Base-by-base conservation (phyloP, 768 basidiomycete genomes). In the Auricularia cornea region DNA sequence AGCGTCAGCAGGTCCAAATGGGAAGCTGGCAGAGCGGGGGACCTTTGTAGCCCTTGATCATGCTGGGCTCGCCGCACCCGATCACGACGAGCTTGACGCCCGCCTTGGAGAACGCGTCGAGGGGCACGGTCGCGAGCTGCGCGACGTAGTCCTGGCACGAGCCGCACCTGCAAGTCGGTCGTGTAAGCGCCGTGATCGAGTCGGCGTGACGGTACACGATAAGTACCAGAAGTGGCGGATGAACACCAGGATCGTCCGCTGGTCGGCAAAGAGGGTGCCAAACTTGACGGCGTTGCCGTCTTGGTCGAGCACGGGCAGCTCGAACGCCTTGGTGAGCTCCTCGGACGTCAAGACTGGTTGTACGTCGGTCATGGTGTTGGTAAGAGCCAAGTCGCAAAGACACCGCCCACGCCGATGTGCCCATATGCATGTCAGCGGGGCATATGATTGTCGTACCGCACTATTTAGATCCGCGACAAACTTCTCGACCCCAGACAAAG, bases 171-270 rank as follows among this genome's bases (percentile, higher is more conserved):
- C 12, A 31, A 18, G 38, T 48, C 12, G 20, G 20, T 23, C 20
- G 16, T 48, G 44, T 12, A 20, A 5, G 20, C 20, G 6, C 16
- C 23, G 6, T 20, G 20, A 48, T 18, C 20, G 44, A 12, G 10
- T 23, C 20, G 11, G 10, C 35, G 10, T 14, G 28, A 52, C 54
- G n/a, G n/a, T n/a, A n/a, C n/a, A n/a, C n/a, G n/a, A n/a, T n/a
- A n/a, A n/a, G 54, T 29, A 48, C 61, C 20, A 40, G 40, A 57
- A 64, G 38, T 64, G 59, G 20, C 86, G 82, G 62, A 88, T 84
- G 70, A 88, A 87, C 1, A 88, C 83, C 3, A 87, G 79, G 16
- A 88, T 73, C 0, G 81, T 82, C 68, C 80, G 83, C 66, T 81
- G 70, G 2, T 78, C 69, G 48, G 77, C 72, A 65, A 83, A 81